Conservation (phyloP, 352 stramenopile species). For the Phytopythium aichiense region DNA sequence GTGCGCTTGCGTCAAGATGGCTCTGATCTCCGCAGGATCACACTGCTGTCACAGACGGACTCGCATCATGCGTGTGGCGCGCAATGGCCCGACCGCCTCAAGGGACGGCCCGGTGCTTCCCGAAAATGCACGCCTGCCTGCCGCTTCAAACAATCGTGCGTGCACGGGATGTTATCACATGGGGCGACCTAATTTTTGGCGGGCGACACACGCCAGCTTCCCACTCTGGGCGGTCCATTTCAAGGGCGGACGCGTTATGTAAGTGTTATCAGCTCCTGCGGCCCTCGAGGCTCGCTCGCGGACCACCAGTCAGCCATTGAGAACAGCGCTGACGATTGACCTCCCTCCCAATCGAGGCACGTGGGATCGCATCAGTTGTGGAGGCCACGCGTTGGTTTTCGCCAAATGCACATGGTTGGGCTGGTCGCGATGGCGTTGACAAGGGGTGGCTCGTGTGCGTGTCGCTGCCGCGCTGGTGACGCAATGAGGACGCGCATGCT, state of each 20-base stretch:
- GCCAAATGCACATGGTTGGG: not conserved
- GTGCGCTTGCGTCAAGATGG: no score
- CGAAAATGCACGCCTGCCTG: not conserved
- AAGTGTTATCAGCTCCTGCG: not conserved
- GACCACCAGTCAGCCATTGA: not conserved
- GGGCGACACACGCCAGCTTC: not conserved
- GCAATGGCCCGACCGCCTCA: not conserved
- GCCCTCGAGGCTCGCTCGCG: not conserved
- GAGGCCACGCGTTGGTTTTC: not conserved
- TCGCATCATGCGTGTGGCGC: not conserved
- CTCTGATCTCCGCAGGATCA: no score
- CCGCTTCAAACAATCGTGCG: not conserved
- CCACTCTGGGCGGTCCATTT: not conserved
- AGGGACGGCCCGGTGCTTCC: not conserved
- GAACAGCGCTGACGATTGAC: not conserved
- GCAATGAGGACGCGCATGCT: not conserved
- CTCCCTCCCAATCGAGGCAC: not conserved
- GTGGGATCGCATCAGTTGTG: not conserved
- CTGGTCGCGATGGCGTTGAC: not conserved
- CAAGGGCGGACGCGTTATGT: not conserved
- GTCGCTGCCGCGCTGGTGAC: not conserved
- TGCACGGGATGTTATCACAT: not conserved
- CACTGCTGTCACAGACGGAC: not conserved
- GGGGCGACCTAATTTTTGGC: not conserved
- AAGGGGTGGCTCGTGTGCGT: not conserved